A percentile compares a stretch with the other conserved stretches of the same genome.
phyloP scores from a whole-genome alignment of 2,329 filamentous ascomycete species.

The Fusarium sp. region DNA sequence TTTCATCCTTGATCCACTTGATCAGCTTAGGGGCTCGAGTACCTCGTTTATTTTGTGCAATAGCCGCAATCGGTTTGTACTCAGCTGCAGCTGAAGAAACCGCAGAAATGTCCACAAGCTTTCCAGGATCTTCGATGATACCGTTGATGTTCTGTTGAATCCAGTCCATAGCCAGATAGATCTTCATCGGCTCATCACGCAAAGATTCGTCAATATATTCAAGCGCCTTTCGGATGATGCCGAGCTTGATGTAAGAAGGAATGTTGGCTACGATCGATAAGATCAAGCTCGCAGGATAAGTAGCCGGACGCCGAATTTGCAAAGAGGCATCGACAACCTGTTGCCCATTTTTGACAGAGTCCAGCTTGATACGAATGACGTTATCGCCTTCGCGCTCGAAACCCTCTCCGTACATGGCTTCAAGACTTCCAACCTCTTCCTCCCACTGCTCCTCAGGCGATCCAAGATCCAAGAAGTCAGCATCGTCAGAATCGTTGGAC shows the following conservation, averaged over 20 bases:
- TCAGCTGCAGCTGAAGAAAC: slow-evolving; percentile 76
- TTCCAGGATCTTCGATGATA: slow-evolving; percentile 88
- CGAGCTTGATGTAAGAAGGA: slow-evolving; percentile 93
- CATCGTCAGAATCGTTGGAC: slow-evolving; percentile 31
- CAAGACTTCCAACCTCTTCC: slow-evolving; percentile 85
- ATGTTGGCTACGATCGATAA: slow-evolving; percentile 77
- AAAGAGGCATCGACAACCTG: slow-evolving; percentile 64
- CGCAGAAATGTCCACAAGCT: slow-evolving; percentile 83
- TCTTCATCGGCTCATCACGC: slow-evolving; percentile 85
- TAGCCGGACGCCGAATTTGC: slow-evolving; percentile 76
- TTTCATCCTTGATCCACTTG: slow-evolving; percentile 69
- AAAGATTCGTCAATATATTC: slow-evolving; percentile 76
- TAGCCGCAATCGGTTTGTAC: slow-evolving; percentile 50
- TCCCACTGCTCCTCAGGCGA: slow-evolving; percentile 77
- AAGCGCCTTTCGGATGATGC: slow-evolving; percentile 82
- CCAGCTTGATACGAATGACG: slow-evolving; percentile 77
- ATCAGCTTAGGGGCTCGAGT: slow-evolving; percentile 68
- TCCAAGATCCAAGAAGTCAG: slow-evolving; percentile 59
- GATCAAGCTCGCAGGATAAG: slow-evolving; percentile 79
- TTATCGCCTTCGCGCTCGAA: slow-evolving; percentile 70
- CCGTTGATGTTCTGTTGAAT: slow-evolving; percentile 83
- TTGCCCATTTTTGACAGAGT: slow-evolving; percentile 63
- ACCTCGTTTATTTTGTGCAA: slow-evolving; percentile 45
- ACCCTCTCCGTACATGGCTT: slow-evolving; percentile 85
- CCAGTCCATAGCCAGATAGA: slow-evolving; percentile 93